Evolutionary conservation across 208 protist genomes (phyloP).

Genomic region (Trypanosoma congolense): DNA sequence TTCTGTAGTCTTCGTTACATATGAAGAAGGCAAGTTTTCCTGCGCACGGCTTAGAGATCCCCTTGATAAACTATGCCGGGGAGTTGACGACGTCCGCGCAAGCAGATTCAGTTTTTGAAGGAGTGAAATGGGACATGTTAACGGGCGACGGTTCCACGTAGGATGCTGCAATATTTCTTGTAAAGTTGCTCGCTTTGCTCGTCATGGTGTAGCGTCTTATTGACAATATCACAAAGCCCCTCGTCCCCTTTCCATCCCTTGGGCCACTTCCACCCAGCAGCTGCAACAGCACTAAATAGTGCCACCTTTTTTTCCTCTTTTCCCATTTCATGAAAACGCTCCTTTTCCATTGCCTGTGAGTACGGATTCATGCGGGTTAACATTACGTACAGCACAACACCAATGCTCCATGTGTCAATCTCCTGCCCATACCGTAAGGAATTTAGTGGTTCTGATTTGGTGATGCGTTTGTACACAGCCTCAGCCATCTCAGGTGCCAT

Average conservation of each 20-base stretch:
- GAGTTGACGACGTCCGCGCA: constrained; percentile 25
- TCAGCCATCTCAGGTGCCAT: constrained; percentile 88
- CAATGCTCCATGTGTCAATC: constrained; percentile 87
- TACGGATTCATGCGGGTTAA: constrained; percentile 86
- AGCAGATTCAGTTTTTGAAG: constrained; percentile 76
- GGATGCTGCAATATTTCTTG: constrained; percentile 71
- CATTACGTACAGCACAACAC: constrained; percentile 83
- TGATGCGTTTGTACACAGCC: constrained; percentile 80
- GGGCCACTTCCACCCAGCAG: constrained; percentile 78
- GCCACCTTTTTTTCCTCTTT: constrained; percentile 68
- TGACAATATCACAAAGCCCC: constrained; percentile 58
- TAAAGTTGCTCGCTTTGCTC: constrained; percentile 44
- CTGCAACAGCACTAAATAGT: constrained; percentile 72
- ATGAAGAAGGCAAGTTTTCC: constrained; percentile 29
- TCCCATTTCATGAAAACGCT: constrained; percentile 39
- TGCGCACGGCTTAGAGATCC: constrained; percentile 36
- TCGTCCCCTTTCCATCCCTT: constrained; percentile 49
- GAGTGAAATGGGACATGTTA: constrained; percentile 70
- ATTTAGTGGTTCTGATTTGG: constrained; percentile 27
- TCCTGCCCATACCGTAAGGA: constrained; percentile 80
- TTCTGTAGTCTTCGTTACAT: constrained; percentile 32
- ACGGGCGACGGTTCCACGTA: constrained; percentile 78
- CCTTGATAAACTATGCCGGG: constrained; percentile 8
- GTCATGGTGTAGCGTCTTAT: constrained; percentile 56
- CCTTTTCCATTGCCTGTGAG: constrained; percentile 58